A percentile compares a stretch with the other conserved stretches of the same genome.
phyloP scores from a whole-genome alignment of 2,329 filamentous ascomycete genomes.

The Alternaria ventricosa region DNA sequence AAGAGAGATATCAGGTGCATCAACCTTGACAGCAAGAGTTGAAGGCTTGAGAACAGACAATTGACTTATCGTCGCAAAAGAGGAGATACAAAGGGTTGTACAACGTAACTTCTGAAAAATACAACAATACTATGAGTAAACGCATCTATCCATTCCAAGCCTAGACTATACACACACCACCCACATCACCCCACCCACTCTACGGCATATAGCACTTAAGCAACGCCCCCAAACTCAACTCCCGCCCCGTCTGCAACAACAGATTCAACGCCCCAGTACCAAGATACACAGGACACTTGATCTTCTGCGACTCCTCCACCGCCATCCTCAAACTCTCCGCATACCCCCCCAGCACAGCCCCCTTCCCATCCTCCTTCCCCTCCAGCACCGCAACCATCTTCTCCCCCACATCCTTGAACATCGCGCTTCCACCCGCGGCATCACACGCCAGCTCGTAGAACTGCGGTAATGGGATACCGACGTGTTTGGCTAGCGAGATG shows the following conservation, averaged over 20 bases:
- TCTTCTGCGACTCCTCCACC: slow-evolving; percentile 40
- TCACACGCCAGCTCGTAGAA: slow-evolving; percentile 47
- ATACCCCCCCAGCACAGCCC: slow-evolving; percentile 25
- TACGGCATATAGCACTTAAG: slow-evolving; percentile 29
- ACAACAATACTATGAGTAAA: not conserved
- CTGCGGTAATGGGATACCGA: slow-evolving; percentile 46
- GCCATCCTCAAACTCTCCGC: slow-evolving; percentile 36
- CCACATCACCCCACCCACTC: not conserved
- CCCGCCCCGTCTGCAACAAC: slow-evolving; percentile 36
- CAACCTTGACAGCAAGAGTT: not conserved
- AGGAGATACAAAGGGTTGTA: not conserved
- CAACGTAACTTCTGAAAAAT: not conserved
- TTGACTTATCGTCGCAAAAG: not conserved
- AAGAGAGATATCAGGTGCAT: not conserved
- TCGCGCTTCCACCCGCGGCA: slow-evolving; percentile 46
- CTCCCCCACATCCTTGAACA: slow-evolving; percentile 41
- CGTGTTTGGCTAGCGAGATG: slow-evolving; percentile 46
- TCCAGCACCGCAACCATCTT: slow-evolving; percentile 44
- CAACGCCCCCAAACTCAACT: slow-evolving; percentile 26
- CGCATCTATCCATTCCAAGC: not conserved
- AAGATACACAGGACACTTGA: slow-evolving; percentile 45
- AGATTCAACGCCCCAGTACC: slow-evolving; percentile 42
- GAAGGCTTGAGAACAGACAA: not conserved
- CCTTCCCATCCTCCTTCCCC: slow-evolving; percentile 29
- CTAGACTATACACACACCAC: not conserved